phyloP scores from a whole-genome alignment of 192 early-diverging fungal species.

The Endogone sp. region DNA sequence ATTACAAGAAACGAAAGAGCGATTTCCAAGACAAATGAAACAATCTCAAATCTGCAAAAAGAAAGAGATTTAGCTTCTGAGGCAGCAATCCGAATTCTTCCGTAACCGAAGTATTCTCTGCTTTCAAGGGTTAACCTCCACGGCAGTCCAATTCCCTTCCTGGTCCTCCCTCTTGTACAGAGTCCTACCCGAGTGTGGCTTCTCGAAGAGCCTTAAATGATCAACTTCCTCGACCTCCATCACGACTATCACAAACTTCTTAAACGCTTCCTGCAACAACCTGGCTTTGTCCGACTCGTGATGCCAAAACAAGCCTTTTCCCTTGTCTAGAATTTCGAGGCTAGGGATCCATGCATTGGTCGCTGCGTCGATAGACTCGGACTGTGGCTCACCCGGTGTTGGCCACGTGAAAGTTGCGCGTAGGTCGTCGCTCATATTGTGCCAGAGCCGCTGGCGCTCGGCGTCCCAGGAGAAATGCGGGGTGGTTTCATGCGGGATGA shows the following conservation, averaged over 20 bases:
- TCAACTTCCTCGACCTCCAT: conserved; percentile 31
- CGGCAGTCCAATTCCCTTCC: background rate
- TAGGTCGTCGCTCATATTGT: conserved; percentile 15
- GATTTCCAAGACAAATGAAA: too few species aligned
- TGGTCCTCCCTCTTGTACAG: background rate
- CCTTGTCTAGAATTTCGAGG: background rate
- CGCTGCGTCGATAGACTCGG: background rate
- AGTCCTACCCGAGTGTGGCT: background rate
- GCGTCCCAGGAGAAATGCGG: conserved; percentile 21
- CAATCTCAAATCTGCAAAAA: too few species aligned
- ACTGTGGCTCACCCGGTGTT: conserved; percentile 3
- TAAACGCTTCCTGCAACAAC: conserved; percentile 20
- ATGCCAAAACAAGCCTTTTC: conserved; percentile 10
- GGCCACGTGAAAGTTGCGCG: conserved; percentile 21
- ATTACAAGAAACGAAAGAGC: too few species aligned
- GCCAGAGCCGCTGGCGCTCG: conserved; percentile 23
- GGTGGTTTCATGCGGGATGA: background rate
- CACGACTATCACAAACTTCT: conserved; percentile 27
- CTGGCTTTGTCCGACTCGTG: conserved; percentile 11
- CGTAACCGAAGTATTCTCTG: too few species aligned
- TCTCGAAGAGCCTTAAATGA: conserved; percentile 8
- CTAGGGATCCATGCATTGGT: background rate
- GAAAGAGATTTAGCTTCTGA: too few species aligned
- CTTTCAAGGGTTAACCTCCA: conserved; percentile 1
- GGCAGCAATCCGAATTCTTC: too few species aligned